Evolutionary conservation across 2,329 filamentous ascomycete species (phyloP).

Genomic region (Colletotrichum filicis): DNA sequence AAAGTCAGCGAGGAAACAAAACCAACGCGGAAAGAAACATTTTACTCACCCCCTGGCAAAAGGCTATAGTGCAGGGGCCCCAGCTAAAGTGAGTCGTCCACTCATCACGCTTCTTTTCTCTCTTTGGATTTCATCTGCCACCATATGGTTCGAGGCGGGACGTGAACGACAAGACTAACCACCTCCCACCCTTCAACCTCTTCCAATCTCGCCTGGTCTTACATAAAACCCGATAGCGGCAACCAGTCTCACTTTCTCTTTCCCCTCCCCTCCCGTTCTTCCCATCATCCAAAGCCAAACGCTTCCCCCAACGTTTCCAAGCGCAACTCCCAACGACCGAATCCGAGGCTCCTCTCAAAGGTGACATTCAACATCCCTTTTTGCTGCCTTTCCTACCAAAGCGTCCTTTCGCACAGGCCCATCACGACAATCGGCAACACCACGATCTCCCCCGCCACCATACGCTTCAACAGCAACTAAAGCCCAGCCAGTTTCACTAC

Average conservation of each 20-base stretch:
- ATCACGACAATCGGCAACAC: background rate
- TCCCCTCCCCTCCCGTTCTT: background rate
- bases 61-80: slow-evolving; percentile 10
- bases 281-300: background rate
- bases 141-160: slow-evolving; percentile 27
- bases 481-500: no score
- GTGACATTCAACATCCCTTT: background rate
- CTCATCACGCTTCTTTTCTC: slow-evolving; percentile 22
- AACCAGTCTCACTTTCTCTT: background rate
- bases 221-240: slow-evolving; percentile 8
- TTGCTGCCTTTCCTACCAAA: slow-evolving; percentile 2
- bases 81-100: slow-evolving; percentile 19
- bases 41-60: background rate
- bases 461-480: slow-evolving; percentile 24
- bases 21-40: background rate
- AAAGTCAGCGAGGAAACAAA: background rate
- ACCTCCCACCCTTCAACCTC: slow-evolving; percentile 10
- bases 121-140: slow-evolving; percentile 20
- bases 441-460: slow-evolving; percentile 1
- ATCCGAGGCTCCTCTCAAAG: background rate
- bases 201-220: background rate
- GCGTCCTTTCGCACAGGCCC: background rate
- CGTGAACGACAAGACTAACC: slow-evolving; percentile 24
- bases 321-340: slow-evolving; percentile 24
- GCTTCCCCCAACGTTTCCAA: background rate